Evolutionary conservation across 768 basidiomycete genomes (phyloP), one percentile per base, ranked within the genome.

Genomic region (Boletus subcaerulescens): DNA sequence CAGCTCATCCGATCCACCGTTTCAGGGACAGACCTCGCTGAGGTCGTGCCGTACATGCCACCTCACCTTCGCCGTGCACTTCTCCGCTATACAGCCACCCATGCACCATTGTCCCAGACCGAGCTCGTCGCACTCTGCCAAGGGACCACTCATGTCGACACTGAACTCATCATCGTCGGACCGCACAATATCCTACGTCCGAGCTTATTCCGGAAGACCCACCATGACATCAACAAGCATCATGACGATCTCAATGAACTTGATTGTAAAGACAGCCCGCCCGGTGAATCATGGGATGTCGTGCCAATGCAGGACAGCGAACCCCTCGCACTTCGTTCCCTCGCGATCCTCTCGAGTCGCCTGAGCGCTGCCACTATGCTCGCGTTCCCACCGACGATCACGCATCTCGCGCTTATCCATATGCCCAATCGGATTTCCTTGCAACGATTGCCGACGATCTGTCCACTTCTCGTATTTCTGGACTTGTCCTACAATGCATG

Each of bases 401-500:
- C 85, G 1, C 80, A 76, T 46, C 72, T 90, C 41, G 81, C 80
- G 18, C 76, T 89, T 26, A 60, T 89, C 56, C 72, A 80, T 43
- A 66, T 89, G 33, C 71, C 78, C 2, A 53, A 70, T 7, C 73
- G 77, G 0, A 67, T 84, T 17, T 73, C 82, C 2, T 62, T 91
- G 18, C 78, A 83, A 57, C 76, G 83, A 56, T 69, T 91, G 36
- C 81, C 86, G 1, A 71, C 68, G 12, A 64, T 79, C 14, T 86
- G 84, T 58, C 89, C 88, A 1, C 66, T 85, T n/a, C 71, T 91
- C 26, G 71, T 78, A 20, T 62, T 84, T 24, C 67, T 90, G 33
- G 88, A 90, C 63, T 65, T 91, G 45, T 91, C 89, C 1, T 87
- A 79, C 65, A 90, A 89, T 47, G 36, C 49, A 5, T 82, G 81